phyloP scores from a whole-genome alignment of 1,284 basidiomycete genomes.

The Ceratobasidium sp. region DNA sequence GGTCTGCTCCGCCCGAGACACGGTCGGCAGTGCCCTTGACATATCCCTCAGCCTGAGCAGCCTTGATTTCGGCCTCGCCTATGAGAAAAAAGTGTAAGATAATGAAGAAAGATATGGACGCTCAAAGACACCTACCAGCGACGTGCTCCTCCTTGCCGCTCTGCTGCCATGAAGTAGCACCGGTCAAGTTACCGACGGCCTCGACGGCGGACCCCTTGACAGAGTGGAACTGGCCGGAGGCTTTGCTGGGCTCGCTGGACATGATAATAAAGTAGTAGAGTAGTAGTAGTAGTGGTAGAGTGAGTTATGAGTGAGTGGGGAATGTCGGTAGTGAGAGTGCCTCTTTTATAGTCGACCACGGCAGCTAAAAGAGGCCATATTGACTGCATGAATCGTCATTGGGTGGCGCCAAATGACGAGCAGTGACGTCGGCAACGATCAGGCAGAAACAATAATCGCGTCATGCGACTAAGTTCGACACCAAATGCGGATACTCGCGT shows the following conservation, averaged over 20 bases:
- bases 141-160: conserved; percentile 67
- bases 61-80: conserved; percentile 70
- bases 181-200: conserved; percentile 64
- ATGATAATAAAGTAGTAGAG: conserved; percentile 35
- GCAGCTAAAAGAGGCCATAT: not conserved
- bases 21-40: conserved; percentile 70
- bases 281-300: not conserved
- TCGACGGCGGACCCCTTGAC: conserved; percentile 71
- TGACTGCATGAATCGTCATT: conserved; percentile 18
- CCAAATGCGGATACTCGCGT: no score
- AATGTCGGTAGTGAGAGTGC: not conserved
- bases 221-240: conserved; percentile 70
- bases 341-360: conserved; percentile 27
- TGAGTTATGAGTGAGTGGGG: not conserved
- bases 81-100: conserved; percentile 41
- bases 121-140: not conserved
- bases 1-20: conserved; percentile 71
- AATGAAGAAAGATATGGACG: not conserved
- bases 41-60: conserved; percentile 63
- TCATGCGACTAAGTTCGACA: no score
- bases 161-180: conserved; percentile 60
- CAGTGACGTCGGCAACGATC: conserved; percentile 31
- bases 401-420: conserved; percentile 16
- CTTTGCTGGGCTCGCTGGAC: conserved; percentile 62
- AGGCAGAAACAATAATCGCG: no score